phyloP scores from a whole-genome alignment of 2,329 filamentous ascomycete genomes.

The Aspergillus phoenicis region DNA sequence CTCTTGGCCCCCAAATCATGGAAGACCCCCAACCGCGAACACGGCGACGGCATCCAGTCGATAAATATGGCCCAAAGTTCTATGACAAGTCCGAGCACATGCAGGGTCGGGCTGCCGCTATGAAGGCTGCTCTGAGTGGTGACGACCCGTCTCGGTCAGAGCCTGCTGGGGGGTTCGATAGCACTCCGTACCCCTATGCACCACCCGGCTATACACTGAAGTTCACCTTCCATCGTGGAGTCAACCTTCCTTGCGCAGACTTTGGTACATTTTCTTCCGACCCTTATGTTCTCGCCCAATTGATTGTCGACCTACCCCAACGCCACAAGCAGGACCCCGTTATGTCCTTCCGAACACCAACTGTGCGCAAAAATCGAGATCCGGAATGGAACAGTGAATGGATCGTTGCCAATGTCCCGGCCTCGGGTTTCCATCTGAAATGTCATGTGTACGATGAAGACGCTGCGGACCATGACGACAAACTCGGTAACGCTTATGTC shows the following conservation, averaged over 20 bases:
- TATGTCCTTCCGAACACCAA: constrained; percentile 73
- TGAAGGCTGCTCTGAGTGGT: constrained; percentile 22
- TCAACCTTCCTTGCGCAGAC: constrained; percentile 81
- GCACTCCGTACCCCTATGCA: constrained; percentile 72
- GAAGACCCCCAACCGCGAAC: constrained; percentile 23
- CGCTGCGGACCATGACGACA: constrained; percentile 79
- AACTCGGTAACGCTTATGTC: constrained; percentile 82
- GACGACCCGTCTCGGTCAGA: constrained; percentile 25
- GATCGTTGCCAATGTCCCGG: constrained; percentile 84
- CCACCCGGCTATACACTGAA: constrained; percentile 81
- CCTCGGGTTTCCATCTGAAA: constrained; percentile 79
- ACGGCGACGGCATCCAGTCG: constrained; percentile 28
- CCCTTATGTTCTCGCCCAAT: constrained; percentile 77
- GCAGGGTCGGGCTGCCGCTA: constrained; percentile 36
- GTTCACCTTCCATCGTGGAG: constrained; percentile 79
- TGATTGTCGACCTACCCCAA: constrained; percentile 69
- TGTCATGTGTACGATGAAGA: constrained; percentile 90
- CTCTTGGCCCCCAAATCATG: constrained; percentile 10
- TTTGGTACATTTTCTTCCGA: constrained; percentile 77
- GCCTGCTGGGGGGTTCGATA: constrained; percentile 77
- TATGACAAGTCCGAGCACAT: constrained; percentile 44
- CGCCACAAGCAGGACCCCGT: constrained; percentile 85
- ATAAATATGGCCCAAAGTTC: constrained; percentile 42
- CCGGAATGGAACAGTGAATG: constrained; percentile 84
- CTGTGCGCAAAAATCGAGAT: constrained; percentile 69